Evolutionary conservation across 306 rosid species (phyloP), one percentile per base, ranked within the genome.

Genomic region (Pyrus betulifolia): DNA sequence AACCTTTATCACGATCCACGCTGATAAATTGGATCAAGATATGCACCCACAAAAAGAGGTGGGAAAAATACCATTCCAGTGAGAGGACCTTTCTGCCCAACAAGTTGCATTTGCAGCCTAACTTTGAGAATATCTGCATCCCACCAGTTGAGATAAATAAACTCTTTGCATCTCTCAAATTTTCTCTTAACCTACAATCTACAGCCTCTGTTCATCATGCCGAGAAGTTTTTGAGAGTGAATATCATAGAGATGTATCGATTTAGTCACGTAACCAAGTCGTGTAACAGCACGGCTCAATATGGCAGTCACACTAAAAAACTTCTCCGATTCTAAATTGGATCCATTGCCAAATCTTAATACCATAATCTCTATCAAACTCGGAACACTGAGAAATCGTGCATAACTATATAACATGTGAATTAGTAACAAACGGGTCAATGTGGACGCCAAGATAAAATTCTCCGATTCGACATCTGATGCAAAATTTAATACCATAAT

Each of bases 61-160:
- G 66, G 69, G 79, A 51, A 79, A 82, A 79, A 49, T 90, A 95
- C 99, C 97, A 92, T 92, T 86, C 99, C 99, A 64, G 70, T 86
- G 76, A 91, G 80, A 82, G 96, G 98, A 86, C 97, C 97, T 75
- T 79, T 92, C 91, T 88, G 96, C 71, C 99, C 97, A 79, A 91
- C 93, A 55, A 92, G 99, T 85, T 96, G 99, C 97, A 91, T 96
- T 82, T 96, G 99, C 82, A 96, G 91, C 88, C 99, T 92, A 55
- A 92, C 97, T 82, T 96, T 96, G 79, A 96, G 81, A 21, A 96
- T 96, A 88, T 96, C 97, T 95, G 91, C 92, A 85, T 68, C 55
- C 55, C 80, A 69, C 81, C 83, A n/a, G 55, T 74, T 72, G n/a
- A 80, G 69, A 71, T 74, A 71, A 61, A 72, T 71, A 40, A 59